A percentile compares a stretch with the other conserved stretches of the same genome.
These are phyloP conservation scores for Chlorella vulgaris DNA, from an alignment of 139 green algal genomes.

Conservation along the genomic window DNA sequence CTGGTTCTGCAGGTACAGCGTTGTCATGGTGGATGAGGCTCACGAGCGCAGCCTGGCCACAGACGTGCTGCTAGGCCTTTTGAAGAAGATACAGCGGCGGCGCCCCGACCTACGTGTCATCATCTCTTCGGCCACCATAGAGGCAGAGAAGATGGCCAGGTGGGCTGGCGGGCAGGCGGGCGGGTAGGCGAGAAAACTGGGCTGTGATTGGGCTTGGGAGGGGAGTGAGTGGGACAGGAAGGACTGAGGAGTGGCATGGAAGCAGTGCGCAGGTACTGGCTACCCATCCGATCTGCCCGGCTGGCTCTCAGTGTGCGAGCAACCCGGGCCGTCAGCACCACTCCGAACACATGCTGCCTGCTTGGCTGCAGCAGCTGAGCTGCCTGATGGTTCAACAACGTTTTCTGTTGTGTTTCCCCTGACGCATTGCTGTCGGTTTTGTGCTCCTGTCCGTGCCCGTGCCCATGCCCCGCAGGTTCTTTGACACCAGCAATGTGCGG, in stretches of 20 bases:
- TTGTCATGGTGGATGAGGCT: conserved; percentile 94
- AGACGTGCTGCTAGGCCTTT: conserved; percentile 89
- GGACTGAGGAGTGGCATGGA: not conserved
- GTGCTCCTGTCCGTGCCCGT: too few species aligned
- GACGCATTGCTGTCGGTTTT: too few species aligned
- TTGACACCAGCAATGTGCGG: conserved; percentile 62
- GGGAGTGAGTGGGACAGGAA: not conserved
- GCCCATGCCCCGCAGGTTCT: conserved; percentile 76
- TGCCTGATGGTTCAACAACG: too few species aligned
- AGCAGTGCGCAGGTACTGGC: too few species aligned
- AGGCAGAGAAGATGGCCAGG: conserved; percentile 68
- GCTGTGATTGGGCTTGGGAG: not conserved
- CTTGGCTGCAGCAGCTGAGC: too few species aligned
- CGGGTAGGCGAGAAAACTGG: too few species aligned
- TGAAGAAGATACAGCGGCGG: conserved; percentile 86
- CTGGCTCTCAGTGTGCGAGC: too few species aligned
- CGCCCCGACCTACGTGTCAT: conserved; percentile 88
- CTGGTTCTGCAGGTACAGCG: conserved; percentile 63
- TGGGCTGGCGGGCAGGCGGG: too few species aligned
- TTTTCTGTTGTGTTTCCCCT: too few species aligned
- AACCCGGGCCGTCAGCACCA: too few species aligned
- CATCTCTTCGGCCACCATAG: conserved; percentile 89
- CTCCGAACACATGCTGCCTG: too few species aligned
- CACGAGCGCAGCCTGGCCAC: conserved; percentile 89
- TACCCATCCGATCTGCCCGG: too few species aligned